phyloP scores from a whole-genome alignment of 345 rosid genomes.

The Populus euphratica region DNA sequence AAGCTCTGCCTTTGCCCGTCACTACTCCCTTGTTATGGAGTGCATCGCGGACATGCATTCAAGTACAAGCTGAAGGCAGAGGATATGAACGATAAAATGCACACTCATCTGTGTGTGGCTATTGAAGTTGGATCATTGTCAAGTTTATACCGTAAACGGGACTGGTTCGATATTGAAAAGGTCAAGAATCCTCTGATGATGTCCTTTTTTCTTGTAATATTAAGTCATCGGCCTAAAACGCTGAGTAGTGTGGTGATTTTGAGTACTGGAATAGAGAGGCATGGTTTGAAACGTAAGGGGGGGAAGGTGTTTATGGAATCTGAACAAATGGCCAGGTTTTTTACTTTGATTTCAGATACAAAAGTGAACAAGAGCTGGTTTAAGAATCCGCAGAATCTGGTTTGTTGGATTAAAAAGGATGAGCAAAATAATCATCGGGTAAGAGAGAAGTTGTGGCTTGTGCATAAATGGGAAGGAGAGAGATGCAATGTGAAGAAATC shows the following conservation, averaged over 20 bases:
- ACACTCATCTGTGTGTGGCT: not conserved
- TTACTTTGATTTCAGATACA: not conserved
- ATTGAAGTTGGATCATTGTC: not conserved
- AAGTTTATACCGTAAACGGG: not conserved
- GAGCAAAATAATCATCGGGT: not conserved
- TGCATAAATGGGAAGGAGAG: not conserved
- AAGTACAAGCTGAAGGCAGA: not conserved
- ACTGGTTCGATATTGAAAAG: not conserved
- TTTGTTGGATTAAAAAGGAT: not conserved
- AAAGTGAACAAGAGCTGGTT: not conserved
- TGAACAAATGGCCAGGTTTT: not conserved
- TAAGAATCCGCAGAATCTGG: not conserved
- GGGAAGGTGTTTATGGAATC: not conserved
- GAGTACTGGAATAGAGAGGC: not conserved
- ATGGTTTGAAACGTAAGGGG: not conserved
- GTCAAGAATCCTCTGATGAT: not conserved
- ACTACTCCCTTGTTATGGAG: not conserved
- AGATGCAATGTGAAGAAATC: not conserved
- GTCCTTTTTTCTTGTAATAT: conserved; percentile 1
- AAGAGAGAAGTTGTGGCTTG: not conserved
- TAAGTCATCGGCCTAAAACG: not conserved
- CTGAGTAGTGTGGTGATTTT: not conserved
- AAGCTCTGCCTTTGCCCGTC: not conserved
- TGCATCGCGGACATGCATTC: not conserved
- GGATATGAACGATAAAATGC: not conserved